A percentile compares a stretch with the other conserved stretches of the same genome.
Evolutionary conservation across 169 alveolate genomes (phyloP).

Genomic region (Plasmodium adleri): DNA sequence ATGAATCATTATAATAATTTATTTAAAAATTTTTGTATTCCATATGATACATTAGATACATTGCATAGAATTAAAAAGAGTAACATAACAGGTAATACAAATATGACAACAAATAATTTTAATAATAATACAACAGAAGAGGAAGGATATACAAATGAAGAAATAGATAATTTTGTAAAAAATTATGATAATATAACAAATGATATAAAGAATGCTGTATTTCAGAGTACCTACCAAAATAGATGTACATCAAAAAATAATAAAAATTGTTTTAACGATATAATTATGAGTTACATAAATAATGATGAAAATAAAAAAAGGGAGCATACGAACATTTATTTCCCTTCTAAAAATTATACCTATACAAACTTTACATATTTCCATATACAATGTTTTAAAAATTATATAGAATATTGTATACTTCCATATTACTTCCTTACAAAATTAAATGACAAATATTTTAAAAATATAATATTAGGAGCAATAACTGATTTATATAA

Average conservation of each 20-base stretch:
- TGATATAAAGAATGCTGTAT: background rate
- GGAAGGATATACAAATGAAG: slow-evolving; percentile 33
- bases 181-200: slow-evolving; percentile 32
- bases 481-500: slow-evolving; percentile 37
- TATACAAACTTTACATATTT: slow-evolving; percentile 61
- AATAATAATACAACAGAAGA: background rate
- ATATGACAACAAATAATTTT: background rate
- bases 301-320: slow-evolving; percentile 33
- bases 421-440: slow-evolving; percentile 63
- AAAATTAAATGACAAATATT: slow-evolving; percentile 46
- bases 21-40: slow-evolving; percentile 60
- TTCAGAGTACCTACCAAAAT: background rate
- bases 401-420: slow-evolving; percentile 44
- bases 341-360: slow-evolving; percentile 64
- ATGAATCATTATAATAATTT: slow-evolving; percentile 36
- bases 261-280: slow-evolving; percentile 27
- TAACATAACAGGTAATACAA: background rate
- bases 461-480: slow-evolving; percentile 38
- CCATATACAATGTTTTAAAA: slow-evolving; percentile 72
- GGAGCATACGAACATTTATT: slow-evolving; percentile 11
- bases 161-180: slow-evolving; percentile 9
- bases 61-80: slow-evolving; percentile 21
- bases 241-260: slow-evolving; percentile 10
- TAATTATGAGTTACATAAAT: slow-evolving; percentile 41
- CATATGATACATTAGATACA: slow-evolving; percentile 36